Conservation (phyloP, 2,329 filamentous ascomycete genomes). For the Colletotrichum sansevieriae region DNA sequence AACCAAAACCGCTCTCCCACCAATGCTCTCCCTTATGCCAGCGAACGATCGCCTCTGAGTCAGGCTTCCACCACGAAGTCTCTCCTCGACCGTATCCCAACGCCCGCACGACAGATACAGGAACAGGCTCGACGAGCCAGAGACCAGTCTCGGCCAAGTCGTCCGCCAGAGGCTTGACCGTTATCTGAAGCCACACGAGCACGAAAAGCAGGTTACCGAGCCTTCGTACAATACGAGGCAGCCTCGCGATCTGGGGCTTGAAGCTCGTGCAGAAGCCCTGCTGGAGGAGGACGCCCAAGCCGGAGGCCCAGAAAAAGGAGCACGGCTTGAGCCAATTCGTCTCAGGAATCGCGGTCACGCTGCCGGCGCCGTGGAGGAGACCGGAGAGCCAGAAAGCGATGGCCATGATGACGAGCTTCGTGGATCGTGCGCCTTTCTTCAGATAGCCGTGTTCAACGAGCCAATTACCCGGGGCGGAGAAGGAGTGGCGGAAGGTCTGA, state of each 20-base stretch:
- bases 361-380: conserved; percentile 78
- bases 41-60: conserved; percentile 61
- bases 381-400: conserved; percentile 77
- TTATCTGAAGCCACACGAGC: conserved; percentile 76
- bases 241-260: conserved; percentile 47
- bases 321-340: conserved; percentile 66
- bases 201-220: conserved; percentile 73
- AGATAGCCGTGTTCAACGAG: conserved; percentile 58
- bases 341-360: conserved; percentile 71
- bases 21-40: conserved; percentile 74
- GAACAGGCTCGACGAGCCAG: conserved; percentile 87
- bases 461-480: conserved; percentile 70
- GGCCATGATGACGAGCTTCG: conserved; percentile 52
- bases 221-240: conserved; percentile 63
- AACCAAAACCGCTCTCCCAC: conserved; percentile 64
- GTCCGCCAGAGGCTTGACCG: conserved; percentile 75
- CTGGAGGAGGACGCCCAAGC: conserved; percentile 75
- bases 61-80: conserved; percentile 78
- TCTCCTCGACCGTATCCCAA: conserved; percentile 72
- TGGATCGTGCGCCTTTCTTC: conserved; percentile 47
- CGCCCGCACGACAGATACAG: conserved; percentile 76
- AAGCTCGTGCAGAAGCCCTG: conserved; percentile 52
- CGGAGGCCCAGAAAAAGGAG: conserved; percentile 80
- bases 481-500: conserved; percentile 84
- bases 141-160: conserved; percentile 81